These are phyloP conservation scores for Coccomyxa sp. DNA, from an alignment of 139 green algal genomes.

Conservation along the genomic window DNA sequence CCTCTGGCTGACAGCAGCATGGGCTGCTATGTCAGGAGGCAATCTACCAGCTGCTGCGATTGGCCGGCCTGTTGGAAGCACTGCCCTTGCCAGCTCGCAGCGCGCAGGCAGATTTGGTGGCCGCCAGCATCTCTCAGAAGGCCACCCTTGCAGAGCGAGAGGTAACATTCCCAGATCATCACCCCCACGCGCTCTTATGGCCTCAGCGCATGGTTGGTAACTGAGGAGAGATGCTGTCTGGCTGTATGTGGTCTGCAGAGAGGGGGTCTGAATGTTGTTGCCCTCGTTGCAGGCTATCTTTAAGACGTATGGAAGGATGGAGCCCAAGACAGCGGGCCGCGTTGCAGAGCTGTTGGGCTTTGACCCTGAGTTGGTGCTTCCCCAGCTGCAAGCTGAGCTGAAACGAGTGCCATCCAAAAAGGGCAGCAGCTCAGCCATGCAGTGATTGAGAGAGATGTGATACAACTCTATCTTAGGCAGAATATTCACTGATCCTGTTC, in stretches of 20 bases:
- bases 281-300: constrained; percentile 18
- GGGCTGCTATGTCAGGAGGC: constrained; percentile 3
- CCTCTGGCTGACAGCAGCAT: background rate
- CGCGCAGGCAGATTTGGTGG: constrained; percentile 38
- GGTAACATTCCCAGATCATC: background rate
- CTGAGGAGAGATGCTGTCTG: constrained; percentile 24
- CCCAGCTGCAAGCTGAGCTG: background rate
- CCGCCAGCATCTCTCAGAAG: constrained; percentile 4
- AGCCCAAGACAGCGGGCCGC: constrained; percentile 7
- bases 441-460: too few species aligned
- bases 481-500: too few species aligned
- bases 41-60: constrained; percentile 9
- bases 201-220: constrained; percentile 17
- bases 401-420: background rate
- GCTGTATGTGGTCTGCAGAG: too few species aligned
- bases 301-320: constrained; percentile 16
- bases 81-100: constrained; percentile 26
- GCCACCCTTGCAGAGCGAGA: constrained; percentile 23
- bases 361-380: constrained; percentile 35
- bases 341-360: constrained; percentile 42
- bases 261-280: constrained; percentile 1
- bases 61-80: constrained; percentile 16
- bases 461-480: too few species aligned
- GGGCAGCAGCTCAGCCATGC: too few species aligned
- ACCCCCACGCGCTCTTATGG: background rate